Percentiles rank a stretch among this genome's conserved stretches.
These are phyloP conservation scores for Globisporangium canariense DNA, from an alignment of 352 stramenopile genomes.

Conservation along the genomic window DNA sequence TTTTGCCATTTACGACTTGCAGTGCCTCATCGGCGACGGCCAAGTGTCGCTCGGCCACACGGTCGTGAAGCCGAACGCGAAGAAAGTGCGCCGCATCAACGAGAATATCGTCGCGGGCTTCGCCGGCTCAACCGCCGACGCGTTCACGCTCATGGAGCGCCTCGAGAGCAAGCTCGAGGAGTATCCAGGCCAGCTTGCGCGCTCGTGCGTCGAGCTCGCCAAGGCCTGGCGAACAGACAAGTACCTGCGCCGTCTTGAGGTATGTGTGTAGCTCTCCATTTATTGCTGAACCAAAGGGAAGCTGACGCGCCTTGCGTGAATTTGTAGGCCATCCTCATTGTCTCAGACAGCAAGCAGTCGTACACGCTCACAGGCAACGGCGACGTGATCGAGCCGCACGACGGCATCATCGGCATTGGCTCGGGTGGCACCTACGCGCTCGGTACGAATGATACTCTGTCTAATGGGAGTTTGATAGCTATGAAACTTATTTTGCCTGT, in stretches of 20 bases:
- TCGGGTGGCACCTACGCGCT: conserved; percentile 93
- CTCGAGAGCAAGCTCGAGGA: conserved; percentile 98
- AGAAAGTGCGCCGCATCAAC: conserved; percentile 96
- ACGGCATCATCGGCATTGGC: conserved; percentile 95
- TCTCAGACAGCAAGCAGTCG: conserved; percentile 94
- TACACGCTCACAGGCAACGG: conserved; percentile 98
- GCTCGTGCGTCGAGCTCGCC: conserved; percentile 97
- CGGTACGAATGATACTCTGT: conserved; percentile 39
- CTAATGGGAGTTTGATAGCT: too few relatives aligned
- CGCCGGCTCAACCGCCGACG: conserved; percentile 96
- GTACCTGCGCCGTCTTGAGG: conserved; percentile 96
- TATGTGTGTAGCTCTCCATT: conserved; percentile 9
- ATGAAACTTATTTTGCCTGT: not conserved
- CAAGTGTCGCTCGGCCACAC: conserved; percentile 95
- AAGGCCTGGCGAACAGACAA: conserved; percentile 99
- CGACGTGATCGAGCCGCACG: conserved; percentile 96
- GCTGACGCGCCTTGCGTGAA: not conserved
- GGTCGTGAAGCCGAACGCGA: conserved; percentile 97
- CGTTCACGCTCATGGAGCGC: conserved; percentile 98
- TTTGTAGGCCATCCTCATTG: conserved; percentile 82
- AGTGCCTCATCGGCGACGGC: conserved; percentile 96
- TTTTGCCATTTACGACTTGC: not conserved
- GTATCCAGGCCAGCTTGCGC: conserved; percentile 95
- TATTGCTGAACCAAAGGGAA: not conserved
- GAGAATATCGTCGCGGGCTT: conserved; percentile 96